Base-by-base conservation (phyloP, 2,329 filamentous ascomycete genomes). In the Cylindrodendrum hubeiense region DNA sequence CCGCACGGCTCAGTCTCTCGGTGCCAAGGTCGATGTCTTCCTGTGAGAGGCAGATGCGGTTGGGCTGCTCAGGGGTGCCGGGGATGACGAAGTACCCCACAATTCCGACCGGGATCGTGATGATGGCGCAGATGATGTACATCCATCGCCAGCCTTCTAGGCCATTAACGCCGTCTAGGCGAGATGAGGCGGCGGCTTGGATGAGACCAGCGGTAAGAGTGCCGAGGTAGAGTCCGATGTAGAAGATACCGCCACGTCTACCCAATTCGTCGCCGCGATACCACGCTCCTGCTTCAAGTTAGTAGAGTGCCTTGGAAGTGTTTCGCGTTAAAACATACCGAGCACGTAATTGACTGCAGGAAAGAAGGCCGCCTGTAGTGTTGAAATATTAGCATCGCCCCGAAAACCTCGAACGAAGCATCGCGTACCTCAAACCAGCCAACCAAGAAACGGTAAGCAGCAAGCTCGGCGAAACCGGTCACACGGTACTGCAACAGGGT, bases 391-490 rank as follows among this genome's bases (percentile, higher is more conserved):
- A n/a, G n/a, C n/a, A n/a, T n/a, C n/a, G n/a, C n/a, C n/a, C n/a
- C n/a, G n/a, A n/a, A n/a, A n/a, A n/a, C n/a, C n/a, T n/a, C n/a
- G n/a, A n/a, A n/a, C n/a, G n/a, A n/a, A n/a, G n/a, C n/a, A n/a
- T n/a, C n/a, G n/a, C n/a, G n/a, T n/a, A n/a, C n/a, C 73, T 88
- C 86, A 61, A 88, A 87, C 72, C 82, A 82, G 0, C 85, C 85
- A 3, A 88, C 83, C 1, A 88, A 65, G 60, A 89, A 89, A 3
- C 86, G 80, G 71, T 87, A 87, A 0, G 83, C 83, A 49, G 82
- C 82, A 9, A 88, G 62, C 55, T 89, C 86, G 0, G 81, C 80
- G 66, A 82, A 87, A 2, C 80, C 78, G 3, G 79, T 76, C 1
- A 82, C 82, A 5, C 86, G 82, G 58, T 84, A 88, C 62, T 88